Evolutionary conservation across 2,329 filamentous ascomycete species (phyloP), one percentile per base, ranked within the genome.

Genomic region (Diaporthe vexans): DNA sequence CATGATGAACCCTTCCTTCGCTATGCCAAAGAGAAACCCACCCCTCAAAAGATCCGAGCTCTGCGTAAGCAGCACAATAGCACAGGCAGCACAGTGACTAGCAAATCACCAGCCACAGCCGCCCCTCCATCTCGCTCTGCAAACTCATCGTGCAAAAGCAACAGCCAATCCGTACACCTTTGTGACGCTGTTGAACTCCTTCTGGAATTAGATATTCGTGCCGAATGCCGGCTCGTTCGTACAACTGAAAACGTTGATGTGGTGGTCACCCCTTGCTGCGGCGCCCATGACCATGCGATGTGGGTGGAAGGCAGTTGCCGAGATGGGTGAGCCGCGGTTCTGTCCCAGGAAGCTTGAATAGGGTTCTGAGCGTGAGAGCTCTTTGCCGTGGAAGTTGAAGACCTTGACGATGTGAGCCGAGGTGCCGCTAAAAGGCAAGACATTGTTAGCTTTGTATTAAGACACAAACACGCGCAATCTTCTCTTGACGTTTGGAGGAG

Each of bases 271-370:
- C 57, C 94, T 89, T 5, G 95, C 94, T 1, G 95, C 94, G 79
- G 94, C 97, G 48, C 95, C 95, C 76, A 99, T 89, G 83, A 98
- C 92, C 85, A 97, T 95, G 70, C 94, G 91, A 83, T 99, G 97
- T 0, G 97, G 97, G 84, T 99, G 97, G 87, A 98, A 99, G 0
- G 95, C 94, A 11, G 96, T 98, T 48, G 94, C 91, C 4, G 95
- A 92, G 77, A 99, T 97, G 1, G 97, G 94, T 9, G 92, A 91
- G 73, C 93, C 92, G 69, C 94, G 93, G 81, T 92, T 95, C 79
- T 95, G 93, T 76, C 94, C 92, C 21, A 97, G 86, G 86, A 97
- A 97, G 81, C 93, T 95, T 61, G 94, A 95, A 83, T 98, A 97
- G 0, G 96, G 96, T 82, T 98, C 95, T 77, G 97, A 91, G 26